phyloP scores from a whole-genome alignment of 345 rosid genomes.

The Citrus cavaleriei region DNA sequence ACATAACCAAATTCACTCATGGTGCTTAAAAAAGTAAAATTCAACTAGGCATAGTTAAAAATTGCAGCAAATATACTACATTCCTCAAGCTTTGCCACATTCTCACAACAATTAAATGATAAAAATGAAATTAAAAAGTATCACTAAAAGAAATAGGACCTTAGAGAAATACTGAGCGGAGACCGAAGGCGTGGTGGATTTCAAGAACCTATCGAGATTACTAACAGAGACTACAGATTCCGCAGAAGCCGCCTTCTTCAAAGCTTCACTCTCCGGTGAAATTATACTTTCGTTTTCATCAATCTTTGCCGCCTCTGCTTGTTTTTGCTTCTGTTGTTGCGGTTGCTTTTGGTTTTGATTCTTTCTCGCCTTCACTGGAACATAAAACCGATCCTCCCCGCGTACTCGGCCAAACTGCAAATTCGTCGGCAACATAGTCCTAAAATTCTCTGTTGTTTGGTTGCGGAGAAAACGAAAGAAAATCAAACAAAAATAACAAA shows the following conservation, averaged over 20 bases:
- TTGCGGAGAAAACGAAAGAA: neutral
- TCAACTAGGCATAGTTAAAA: neutral
- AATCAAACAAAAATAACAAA: neutral
- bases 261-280: constrained; percentile 4
- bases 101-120: neutral
- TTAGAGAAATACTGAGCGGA: constrained; percentile 31
- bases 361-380: constrained; percentile 37
- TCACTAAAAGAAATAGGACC: constrained; percentile 17
- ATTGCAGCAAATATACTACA: neutral
- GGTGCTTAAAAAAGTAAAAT: neutral
- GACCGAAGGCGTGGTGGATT: constrained; percentile 37
- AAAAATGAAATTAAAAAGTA: neutral
- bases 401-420: constrained; percentile 26
- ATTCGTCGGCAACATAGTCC: constrained; percentile 31
- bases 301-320: constrained; percentile 10
- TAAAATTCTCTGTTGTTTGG: constrained; percentile 3
- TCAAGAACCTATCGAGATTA: constrained; percentile 40
- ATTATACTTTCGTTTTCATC: constrained; percentile 13
- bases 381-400: constrained; percentile 37
- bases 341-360: constrained; percentile 21
- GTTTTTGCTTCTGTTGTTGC: constrained; percentile 12
- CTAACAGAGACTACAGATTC: constrained; percentile 20
- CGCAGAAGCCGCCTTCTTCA: constrained; percentile 5
- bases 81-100: neutral
- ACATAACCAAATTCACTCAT: neutral